phyloP scores from a whole-genome alignment of 2,329 filamentous ascomycete genomes.

The Talaromyces amestolkiae region DNA sequence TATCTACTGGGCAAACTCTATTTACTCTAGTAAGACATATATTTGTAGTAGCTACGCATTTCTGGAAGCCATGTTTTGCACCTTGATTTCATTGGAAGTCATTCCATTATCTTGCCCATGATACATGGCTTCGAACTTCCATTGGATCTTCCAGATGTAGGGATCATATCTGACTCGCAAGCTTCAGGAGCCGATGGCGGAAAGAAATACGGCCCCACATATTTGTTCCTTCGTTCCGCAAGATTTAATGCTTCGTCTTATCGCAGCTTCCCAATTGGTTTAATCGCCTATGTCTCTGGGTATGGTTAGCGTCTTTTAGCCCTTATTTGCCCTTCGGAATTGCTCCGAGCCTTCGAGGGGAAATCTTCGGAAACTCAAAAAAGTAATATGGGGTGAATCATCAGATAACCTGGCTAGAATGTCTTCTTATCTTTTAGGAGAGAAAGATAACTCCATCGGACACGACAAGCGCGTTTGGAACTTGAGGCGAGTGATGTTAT shows the following conservation, averaged over 20 bases:
- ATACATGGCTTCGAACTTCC: too few relatives aligned
- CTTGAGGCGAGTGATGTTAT: not conserved
- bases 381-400: not conserved
- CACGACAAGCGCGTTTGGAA: too few relatives aligned
- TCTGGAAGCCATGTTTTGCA: too few relatives aligned
- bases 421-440: not conserved
- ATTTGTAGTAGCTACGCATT: too few relatives aligned
- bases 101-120: not conserved
- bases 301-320: not conserved
- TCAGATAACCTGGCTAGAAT: not conserved
- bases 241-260: not conserved
- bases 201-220: not conserved
- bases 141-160: not conserved
- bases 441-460: not conserved
- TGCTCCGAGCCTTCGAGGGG: not conserved
- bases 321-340: not conserved
- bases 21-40: too few relatives aligned
- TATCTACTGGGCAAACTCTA: too few relatives aligned
- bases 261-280: conserved; percentile 1
- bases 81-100: not conserved
- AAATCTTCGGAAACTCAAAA: not conserved
- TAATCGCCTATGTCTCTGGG: not conserved
- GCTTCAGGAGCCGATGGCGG: not conserved
- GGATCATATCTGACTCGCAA: not conserved
- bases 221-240: not conserved